Evolutionary conservation across 495 filamentous ascomycete species (phyloP).

Genomic region (Penicillium subrubescens): DNA sequence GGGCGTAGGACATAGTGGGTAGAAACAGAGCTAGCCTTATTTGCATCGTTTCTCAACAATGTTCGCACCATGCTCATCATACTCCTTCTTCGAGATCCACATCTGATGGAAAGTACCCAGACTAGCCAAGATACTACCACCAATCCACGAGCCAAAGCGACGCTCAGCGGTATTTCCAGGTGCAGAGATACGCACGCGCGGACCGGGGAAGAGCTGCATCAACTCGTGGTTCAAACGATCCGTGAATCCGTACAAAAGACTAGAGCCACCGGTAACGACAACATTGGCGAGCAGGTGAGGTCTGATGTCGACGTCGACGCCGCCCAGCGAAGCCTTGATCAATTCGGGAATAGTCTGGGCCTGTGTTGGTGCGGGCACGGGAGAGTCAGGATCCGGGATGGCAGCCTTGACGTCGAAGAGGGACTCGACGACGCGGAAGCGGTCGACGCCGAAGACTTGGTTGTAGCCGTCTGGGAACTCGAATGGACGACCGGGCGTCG

Average conservation of each 20-base stretch:
- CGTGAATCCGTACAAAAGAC: conserved; percentile 83
- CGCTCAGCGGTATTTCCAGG: conserved; percentile 84
- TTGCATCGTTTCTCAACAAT: conserved; percentile 67
- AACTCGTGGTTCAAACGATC: conserved; percentile 87
- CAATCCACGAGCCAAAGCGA: conserved; percentile 91
- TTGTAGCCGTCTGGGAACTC: conserved; percentile 97
- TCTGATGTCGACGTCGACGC: conserved; percentile 87
- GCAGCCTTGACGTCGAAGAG: conserved; percentile 79
- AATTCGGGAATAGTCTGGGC: conserved; percentile 78
- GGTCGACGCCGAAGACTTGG: conserved; percentile 85
- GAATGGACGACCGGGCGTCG: conserved; percentile 76
- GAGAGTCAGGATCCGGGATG: conserved; percentile 44
- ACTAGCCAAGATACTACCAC: conserved; percentile 93
- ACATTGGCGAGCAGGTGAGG: conserved; percentile 80
- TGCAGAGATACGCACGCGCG: conserved; percentile 80
- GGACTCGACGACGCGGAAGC: conserved; percentile 81
- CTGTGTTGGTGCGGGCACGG: conserved; percentile 56
- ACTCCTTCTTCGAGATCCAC: conserved; percentile 85
- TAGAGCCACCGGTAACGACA: conserved; percentile 88
- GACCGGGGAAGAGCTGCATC: conserved; percentile 72
- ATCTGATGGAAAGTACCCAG: conserved; percentile 99
- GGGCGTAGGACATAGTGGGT: neutral
- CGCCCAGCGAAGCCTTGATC: conserved; percentile 72
- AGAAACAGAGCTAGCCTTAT: conserved; percentile 17
- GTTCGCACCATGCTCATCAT: conserved; percentile 59